phyloP scores from a whole-genome alignment of 78 protist species.

The Dictyostelium citrinum region DNA sequence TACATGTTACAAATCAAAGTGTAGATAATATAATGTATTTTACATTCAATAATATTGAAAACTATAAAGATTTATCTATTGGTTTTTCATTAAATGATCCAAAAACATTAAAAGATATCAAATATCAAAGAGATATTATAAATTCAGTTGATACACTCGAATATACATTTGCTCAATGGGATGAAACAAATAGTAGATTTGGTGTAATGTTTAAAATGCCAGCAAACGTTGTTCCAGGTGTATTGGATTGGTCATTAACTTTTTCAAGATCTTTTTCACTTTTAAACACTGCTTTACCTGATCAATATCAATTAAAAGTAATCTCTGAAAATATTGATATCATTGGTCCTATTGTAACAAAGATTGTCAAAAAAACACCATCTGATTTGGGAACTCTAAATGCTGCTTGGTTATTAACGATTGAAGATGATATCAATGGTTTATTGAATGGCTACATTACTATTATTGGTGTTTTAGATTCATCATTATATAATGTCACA shows the following conservation, averaged over 20 bases:
- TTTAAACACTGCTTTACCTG: not conserved
- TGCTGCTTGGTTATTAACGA: not conserved
- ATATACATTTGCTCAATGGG: not conserved
- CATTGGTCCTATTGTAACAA: not conserved
- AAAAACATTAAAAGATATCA: not conserved
- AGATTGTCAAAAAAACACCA: not conserved
- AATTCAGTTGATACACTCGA: not conserved
- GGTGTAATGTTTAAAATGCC: not conserved
- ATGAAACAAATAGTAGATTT: not conserved
- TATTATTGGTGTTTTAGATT: not conserved
- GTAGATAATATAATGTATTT: not conserved
- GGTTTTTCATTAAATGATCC: not conserved
- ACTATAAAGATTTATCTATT: not conserved
- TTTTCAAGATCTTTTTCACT: not conserved
- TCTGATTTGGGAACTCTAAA: not conserved
- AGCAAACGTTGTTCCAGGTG: not conserved
- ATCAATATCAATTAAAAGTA: not conserved
- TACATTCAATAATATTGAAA: not conserved
- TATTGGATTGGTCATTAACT: not conserved
- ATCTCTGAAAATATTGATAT: not conserved
- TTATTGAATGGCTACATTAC: not conserved
- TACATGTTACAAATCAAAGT: not conserved
- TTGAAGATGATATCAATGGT: conserved; percentile 5
- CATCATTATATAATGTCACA: not conserved
- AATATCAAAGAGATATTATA: not conserved